phyloP scores from a whole-genome alignment of 2,329 filamentous ascomycete genomes.

The Zalaria obscura region DNA sequence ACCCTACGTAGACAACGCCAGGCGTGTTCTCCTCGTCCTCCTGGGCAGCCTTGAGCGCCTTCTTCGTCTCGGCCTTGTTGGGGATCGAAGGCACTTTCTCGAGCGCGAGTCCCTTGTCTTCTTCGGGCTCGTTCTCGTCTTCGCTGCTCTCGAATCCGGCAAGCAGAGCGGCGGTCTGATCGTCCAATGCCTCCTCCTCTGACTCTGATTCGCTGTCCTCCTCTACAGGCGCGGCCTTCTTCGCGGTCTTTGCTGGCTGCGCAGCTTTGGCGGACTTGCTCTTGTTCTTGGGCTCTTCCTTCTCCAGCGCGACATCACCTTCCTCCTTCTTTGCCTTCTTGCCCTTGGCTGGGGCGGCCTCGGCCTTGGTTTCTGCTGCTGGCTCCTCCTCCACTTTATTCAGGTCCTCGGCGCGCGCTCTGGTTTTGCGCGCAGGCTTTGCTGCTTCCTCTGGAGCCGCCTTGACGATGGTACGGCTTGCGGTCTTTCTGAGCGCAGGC shows the following conservation, averaged over 20 bases:
- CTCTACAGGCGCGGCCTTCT: constrained; percentile 6
- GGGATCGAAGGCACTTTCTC: constrained; percentile 21
- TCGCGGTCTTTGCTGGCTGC: constrained; percentile 8
- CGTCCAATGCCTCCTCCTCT: constrained; percentile 20
- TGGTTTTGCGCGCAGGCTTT: constrained; percentile 4
- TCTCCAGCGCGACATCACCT: background rate
- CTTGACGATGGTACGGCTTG: constrained; percentile 4
- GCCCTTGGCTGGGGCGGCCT: constrained; percentile 1
- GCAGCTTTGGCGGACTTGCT: constrained; percentile 4
- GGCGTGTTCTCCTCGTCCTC: constrained; percentile 40
- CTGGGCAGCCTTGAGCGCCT: constrained; percentile 34
- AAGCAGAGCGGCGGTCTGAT: constrained; percentile 36
- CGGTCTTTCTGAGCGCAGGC: constrained; percentile 16
- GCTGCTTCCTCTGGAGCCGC: background rate
- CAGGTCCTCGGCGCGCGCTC: constrained; percentile 5
- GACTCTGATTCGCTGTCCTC: constrained; percentile 17
- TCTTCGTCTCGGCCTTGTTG: constrained; percentile 17
- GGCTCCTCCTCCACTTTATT: constrained; percentile 4
- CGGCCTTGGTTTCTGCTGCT: constrained; percentile 3
- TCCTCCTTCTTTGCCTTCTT: constrained; percentile 4
- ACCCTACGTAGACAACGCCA: constrained; percentile 77
- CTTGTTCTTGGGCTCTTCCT: constrained; percentile 4
- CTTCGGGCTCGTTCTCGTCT: constrained; percentile 24
- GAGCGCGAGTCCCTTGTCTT: constrained; percentile 22
- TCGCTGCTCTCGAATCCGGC: constrained; percentile 36